A percentile compares a stretch with the other conserved stretches of the same genome.
Conservation (phyloP, 2,329 filamentous ascomycete genomes). For the Gnomoniopsis sp. region DNA sequence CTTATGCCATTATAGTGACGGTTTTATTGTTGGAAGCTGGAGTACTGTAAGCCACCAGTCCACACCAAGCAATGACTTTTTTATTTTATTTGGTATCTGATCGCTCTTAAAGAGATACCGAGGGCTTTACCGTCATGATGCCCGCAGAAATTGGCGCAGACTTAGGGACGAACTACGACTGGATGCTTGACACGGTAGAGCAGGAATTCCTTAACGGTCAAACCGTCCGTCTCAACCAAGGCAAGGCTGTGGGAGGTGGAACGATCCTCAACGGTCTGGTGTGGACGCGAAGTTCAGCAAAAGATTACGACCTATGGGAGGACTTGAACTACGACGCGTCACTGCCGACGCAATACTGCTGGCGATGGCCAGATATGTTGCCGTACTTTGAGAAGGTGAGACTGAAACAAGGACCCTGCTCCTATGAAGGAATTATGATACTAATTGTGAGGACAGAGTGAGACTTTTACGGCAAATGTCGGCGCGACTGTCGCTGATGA, state of each 20-base stretch:
- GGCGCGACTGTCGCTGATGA: slow-evolving; percentile 21
- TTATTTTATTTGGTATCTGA: neutral
- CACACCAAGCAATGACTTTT: neutral
- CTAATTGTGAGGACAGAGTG: slow-evolving; percentile 25
- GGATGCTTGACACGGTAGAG: slow-evolving; percentile 27
- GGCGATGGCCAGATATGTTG: slow-evolving; percentile 40
- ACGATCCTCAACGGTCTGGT: slow-evolving; percentile 39
- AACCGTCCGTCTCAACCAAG: slow-evolving; percentile 32
- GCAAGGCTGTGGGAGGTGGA: slow-evolving; percentile 37
- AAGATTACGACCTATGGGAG: slow-evolving; percentile 41
- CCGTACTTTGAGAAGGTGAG: slow-evolving; percentile 47
- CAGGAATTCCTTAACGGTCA: slow-evolving; percentile 33
- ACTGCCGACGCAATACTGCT: slow-evolving; percentile 19
- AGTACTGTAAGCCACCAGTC: slow-evolving; percentile 13
- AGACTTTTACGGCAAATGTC: slow-evolving; percentile 31
- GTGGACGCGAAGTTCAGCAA: slow-evolving; percentile 35
- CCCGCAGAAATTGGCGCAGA: slow-evolving; percentile 20
- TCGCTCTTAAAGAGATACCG: slow-evolving; percentile 7
- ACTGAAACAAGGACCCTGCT: neutral
- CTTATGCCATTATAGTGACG: slow-evolving; percentile 11
- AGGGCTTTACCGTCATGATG: slow-evolving; percentile 17
- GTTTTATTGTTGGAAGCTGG: slow-evolving; percentile 21
- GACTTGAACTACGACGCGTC: slow-evolving; percentile 34
- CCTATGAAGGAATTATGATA: neutral
- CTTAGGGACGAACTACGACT: slow-evolving; percentile 23